Evolutionary conservation across 2,329 filamentous ascomycete species (phyloP), one percentile per base, ranked within the genome.

Genomic region (Sporothrix luriei): DNA sequence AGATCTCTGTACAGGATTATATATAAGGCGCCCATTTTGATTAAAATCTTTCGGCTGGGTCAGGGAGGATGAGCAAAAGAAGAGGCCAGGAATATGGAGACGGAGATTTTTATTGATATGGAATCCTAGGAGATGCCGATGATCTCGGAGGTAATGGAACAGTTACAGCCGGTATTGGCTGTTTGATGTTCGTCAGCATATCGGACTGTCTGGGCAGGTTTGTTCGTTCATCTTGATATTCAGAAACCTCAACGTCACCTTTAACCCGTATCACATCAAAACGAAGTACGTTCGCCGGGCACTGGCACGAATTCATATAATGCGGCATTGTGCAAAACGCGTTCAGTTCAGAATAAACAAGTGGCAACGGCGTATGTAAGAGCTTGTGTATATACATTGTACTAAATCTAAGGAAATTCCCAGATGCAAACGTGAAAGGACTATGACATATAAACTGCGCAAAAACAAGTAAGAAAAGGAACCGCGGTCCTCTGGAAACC

Each of bases 131-230:
- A 86, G 71, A 89, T 90, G 7, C 90, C 90, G 26, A 88, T 83
- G 0, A 91, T 86, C 1, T 89, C 85, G 75, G 88, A 92, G 0
- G 89, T 88, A 70, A 91, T 88, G 13, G 91, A 79, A 10, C 91
- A 78, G 1, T 88, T 88, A 55, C 87, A 81, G 0, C 82, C 84
- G 3, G 84, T 75, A 69, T 85, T 75, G 7, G 82, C 86, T 0
- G 78, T 79, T 0, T 87, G 80, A n/a, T 82, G 81, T n/a, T 89
- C 80, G 74, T 91, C 88, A 26, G 87, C 87, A 74, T 87, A 89
- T 0, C 87, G 87, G 29, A 89, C 79, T 0, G 87, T 89, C 7
- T 88, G 77, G 26, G 89, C 83, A 0, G 86, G 71, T 70, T 74
- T 38, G 6, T 9, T 19, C 4, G 4, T 48, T 52, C 46, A 66